phyloP scores from a whole-genome alignment of 2,329 filamentous ascomycete genomes.

The Pleurostoma richardsiae region DNA sequence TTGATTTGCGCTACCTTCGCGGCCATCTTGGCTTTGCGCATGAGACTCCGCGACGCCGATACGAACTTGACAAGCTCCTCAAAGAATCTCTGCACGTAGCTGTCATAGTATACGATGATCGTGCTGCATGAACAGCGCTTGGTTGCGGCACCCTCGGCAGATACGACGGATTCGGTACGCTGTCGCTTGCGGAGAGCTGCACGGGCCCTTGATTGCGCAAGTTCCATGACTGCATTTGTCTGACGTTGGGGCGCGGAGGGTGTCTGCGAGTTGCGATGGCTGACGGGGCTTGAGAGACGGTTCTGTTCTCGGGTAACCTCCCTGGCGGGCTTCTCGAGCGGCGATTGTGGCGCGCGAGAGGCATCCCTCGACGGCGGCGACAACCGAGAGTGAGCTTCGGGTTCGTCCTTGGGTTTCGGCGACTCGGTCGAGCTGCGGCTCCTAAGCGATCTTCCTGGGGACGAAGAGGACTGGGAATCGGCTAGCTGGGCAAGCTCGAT shows the following conservation, averaged over 20 bases:
- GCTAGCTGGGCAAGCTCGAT: slow-evolving; percentile 43
- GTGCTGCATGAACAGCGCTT: slow-evolving; percentile 67
- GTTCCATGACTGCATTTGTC: slow-evolving; percentile 37
- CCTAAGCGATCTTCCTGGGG: slow-evolving; percentile 15
- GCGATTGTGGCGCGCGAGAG: too few relatives aligned
- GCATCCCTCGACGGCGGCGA: not conserved
- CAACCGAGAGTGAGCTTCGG: slow-evolving; percentile 5
- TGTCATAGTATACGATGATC: slow-evolving; percentile 90
- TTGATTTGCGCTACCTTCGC: slow-evolving; percentile 65
- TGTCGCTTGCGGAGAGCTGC: slow-evolving; percentile 44
- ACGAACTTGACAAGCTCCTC: slow-evolving; percentile 79
- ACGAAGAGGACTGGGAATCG: slow-evolving; percentile 15
- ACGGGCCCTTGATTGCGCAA: slow-evolving; percentile 39
- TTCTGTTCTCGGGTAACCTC: too few relatives aligned
- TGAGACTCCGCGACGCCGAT: slow-evolving; percentile 72
- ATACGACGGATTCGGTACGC: slow-evolving; percentile 45
- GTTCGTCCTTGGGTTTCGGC: slow-evolving; percentile 15
- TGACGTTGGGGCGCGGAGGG: slow-evolving; percentile 30
- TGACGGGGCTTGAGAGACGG: too few relatives aligned
- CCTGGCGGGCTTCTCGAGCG: too few relatives aligned
- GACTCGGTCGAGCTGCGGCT: slow-evolving; percentile 19
- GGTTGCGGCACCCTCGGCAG: slow-evolving; percentile 34
- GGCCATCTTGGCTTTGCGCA: slow-evolving; percentile 85
- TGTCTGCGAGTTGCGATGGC: slow-evolving; percentile 19
- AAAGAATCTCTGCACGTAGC: slow-evolving; percentile 76